A percentile compares a stretch with the other conserved stretches of the same genome.
These are phyloP conservation scores for Chrysanthemum lavandulifolium DNA, from an alignment of 129 eudicot species.

Conservation along the genomic window DNA sequence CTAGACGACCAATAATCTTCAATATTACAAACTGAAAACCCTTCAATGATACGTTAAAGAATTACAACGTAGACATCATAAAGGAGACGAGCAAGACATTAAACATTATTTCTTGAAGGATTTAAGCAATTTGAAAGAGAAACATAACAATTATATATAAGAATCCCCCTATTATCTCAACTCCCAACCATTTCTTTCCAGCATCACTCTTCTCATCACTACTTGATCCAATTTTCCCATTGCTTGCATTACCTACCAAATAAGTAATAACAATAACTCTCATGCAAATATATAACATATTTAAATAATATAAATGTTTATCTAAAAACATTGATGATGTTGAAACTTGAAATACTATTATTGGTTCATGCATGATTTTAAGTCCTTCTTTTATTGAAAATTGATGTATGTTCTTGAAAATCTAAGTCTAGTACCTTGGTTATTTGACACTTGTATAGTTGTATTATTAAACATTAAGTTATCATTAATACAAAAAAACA, in stretches of 20 bases:
- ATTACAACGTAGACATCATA: slow-evolving; percentile 4
- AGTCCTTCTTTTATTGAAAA: not conserved
- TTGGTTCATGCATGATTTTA: not conserved
- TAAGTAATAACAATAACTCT: not conserved
- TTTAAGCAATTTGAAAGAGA: slow-evolving; percentile 29
- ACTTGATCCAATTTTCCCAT: slow-evolving; percentile 32
- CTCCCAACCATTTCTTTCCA: slow-evolving; percentile 39
- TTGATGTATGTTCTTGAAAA: not conserved
- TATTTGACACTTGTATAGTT: no score
- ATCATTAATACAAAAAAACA: no score
- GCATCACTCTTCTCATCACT: slow-evolving; percentile 38
- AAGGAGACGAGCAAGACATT: slow-evolving; percentile 8
- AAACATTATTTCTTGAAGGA: slow-evolving; percentile 2
- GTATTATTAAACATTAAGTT: no score
- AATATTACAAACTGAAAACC: no score
- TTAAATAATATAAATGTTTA: not conserved
- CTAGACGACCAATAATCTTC: not conserved
- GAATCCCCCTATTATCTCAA: slow-evolving; percentile 23
- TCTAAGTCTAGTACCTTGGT: no score
- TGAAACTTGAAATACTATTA: not conserved
- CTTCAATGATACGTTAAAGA: not conserved
- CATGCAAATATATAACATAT: not conserved
- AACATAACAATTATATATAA: slow-evolving; percentile 31
- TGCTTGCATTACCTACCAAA: slow-evolving; percentile 27
- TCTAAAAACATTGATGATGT: not conserved